phyloP scores from a whole-genome alignment of 2,329 filamentous ascomycete species.

The Ceratocystis huliohia region DNA sequence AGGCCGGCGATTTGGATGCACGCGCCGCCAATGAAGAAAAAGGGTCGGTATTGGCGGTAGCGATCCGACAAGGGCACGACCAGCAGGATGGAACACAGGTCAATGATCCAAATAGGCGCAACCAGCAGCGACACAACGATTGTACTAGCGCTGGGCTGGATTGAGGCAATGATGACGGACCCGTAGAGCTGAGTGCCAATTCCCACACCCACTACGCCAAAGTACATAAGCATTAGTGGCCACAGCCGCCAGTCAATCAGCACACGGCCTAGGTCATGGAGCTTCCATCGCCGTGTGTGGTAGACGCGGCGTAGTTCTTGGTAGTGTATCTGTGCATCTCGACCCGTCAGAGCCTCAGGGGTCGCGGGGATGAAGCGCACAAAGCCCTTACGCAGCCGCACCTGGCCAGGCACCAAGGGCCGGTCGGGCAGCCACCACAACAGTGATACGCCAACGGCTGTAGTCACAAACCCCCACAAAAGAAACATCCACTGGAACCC shows the following conservation, averaged over 20 bases:
- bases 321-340: constrained; percentile 73
- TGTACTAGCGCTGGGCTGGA: constrained; percentile 58
- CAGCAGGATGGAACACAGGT: constrained; percentile 73
- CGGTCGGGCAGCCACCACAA: constrained; percentile 88
- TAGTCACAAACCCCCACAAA: constrained; percentile 64
- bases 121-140: constrained; percentile 71
- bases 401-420: constrained; percentile 59
- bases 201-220: constrained; percentile 83
- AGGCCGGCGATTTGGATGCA: constrained; percentile 73
- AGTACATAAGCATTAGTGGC: constrained; percentile 83
- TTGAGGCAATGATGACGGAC: constrained; percentile 70
- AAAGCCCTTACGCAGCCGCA: constrained; percentile 37
- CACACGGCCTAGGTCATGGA: constrained; percentile 56
- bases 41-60: constrained; percentile 64
- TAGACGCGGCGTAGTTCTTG: constrained; percentile 71
- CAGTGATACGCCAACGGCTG: constrained; percentile 57
- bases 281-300: constrained; percentile 57
- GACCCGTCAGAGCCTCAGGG: constrained; percentile 58
- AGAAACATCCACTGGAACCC: constrained; percentile 92
- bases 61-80: constrained; percentile 77
- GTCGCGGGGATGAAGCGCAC: constrained; percentile 54
- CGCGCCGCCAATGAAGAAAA: constrained; percentile 68
- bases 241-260: constrained; percentile 78
- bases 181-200: constrained; percentile 84
- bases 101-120: constrained; percentile 90